Evolutionary conservation across 257 asterid species (phyloP), one percentile per base, ranked within the genome.

Genomic region (Plantago ovata): DNA sequence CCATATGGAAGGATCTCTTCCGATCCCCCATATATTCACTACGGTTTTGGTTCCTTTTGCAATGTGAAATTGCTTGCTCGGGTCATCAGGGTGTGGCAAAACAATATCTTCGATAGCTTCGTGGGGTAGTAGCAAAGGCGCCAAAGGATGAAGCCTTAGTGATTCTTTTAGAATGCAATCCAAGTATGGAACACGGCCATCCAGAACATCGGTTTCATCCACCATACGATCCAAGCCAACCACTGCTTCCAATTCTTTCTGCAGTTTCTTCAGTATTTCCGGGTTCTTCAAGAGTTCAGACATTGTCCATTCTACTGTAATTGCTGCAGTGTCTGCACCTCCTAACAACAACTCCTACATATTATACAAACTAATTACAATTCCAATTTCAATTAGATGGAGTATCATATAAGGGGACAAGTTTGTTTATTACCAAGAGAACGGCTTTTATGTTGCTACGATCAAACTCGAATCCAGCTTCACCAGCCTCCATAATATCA

Each of bases 151-250:
- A 20, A 48, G 53, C 28, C 53, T 16, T 48, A 48, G 22, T 12
- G 24, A 9, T 20, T 48, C 53, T 19, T 48, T 15, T 10, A 48
- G 11, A 16, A 48, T 19, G 12, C 22, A 48, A 16, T 48, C 53
- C 28, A 48, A 11, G 24, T 48, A 48, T 7, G 10, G 13, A 19
- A 48, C 10, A 7, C 53, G 32, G 7, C 16, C 24, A 2, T 28
- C 33, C 33, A 28, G 33, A 20, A 48, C 21, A 10, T 48, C 21
- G 10, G 53, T 15, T 16, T 48, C 53, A 1, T 48, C 53, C 7
- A 48, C 53, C 53, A 48, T 48, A 19, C 16, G 20, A 48, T 48
- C 53, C 22, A 48, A 7, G 53, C 53, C 53, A 3, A 48, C 53
- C 24, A 48, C 53, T 1, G n/a, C 10, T 15, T 2, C 53, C 24